Base-by-base conservation (phyloP, 2,329 filamentous ascomycete genomes). In the Xenoacremonium recifei region DNA sequence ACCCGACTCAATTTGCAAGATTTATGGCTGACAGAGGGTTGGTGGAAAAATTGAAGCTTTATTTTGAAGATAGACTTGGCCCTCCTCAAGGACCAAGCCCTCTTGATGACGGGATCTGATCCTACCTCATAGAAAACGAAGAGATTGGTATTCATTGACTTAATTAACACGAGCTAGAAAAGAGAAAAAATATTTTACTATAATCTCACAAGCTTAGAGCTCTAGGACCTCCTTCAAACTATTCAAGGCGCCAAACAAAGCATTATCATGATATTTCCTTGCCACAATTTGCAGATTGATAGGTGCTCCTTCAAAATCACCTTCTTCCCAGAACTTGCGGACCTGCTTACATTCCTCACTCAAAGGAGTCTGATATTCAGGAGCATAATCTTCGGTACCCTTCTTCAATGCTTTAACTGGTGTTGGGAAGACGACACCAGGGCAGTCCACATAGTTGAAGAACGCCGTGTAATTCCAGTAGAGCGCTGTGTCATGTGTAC, bases 41-140 rank as follows among this genome's bases (percentile, higher is more conserved):
- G 6, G 64, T 75, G 1, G 72, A 75, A 59, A 60, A 68, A 44
- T 47, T 68, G 30, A 60, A 60, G 40, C 60, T 71, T 29, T 71
- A 57, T 45, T 70, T 68, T 32, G 71, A 76, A 59, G 50, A 54
- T 4, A 60, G 50, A 11, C 49, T 76, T 21, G 72, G 72, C 3
- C 60, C 64, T 2, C 57, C 72, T 0, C 65, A 72, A 51, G 72
- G 71, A 1, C 23, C 61, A 7, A 69, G 65, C 47, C 69, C 72
- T 13, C 43, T 65, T 12, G 27, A 38, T 6, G 61, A 63, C 43
- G 48, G 46, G 15, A 37, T 39, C 23, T 27, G 23, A 27, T 27
- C 23, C 23, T 13, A 27, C 23, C n/a, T n/a, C n/a, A n/a, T n/a
- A n/a, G n/a, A n/a, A n/a, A n/a, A n/a, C n/a, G n/a, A n/a, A n/a